A percentile compares a stretch with the other conserved stretches of the same genome.
These are phyloP conservation scores for Chytriomyces sp. DNA, from an alignment of 192 early-diverging fungal genomes.

Conservation along the genomic window DNA sequence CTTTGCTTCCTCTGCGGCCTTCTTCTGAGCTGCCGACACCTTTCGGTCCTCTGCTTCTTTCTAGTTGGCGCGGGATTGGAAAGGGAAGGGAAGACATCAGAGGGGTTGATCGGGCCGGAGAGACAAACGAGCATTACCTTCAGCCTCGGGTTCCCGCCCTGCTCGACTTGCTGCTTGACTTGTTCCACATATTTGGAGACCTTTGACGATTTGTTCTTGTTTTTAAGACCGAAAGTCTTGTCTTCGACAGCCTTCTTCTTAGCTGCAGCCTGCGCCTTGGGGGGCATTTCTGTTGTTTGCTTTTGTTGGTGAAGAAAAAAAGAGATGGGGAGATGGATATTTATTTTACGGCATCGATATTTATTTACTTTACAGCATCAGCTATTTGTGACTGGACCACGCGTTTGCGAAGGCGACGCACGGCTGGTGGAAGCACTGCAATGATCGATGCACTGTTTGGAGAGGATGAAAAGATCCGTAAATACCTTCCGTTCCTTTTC, in stretches of 20 bases:
- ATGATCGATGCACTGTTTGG: no score
- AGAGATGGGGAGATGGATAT: no score
- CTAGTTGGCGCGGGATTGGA: conserved; percentile 38
- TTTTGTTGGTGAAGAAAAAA: background rate
- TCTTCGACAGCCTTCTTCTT: conserved; percentile 90
- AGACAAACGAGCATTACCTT: conserved; percentile 33
- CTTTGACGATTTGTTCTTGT: conserved; percentile 97
- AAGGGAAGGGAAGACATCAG: background rate
- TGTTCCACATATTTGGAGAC: conserved; percentile 88
- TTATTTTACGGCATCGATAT: no score
- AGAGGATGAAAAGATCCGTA: no score
- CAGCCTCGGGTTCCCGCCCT: conserved; percentile 54
- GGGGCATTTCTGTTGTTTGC: conserved; percentile 4
- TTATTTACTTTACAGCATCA: no score
- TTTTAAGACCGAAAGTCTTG: conserved; percentile 98
- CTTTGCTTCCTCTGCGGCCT: conserved; percentile 82
- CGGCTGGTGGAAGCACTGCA: no score
- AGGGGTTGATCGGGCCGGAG: background rate
- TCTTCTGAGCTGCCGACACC: conserved; percentile 63
- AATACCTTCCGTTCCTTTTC: no score
- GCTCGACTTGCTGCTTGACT: conserved; percentile 77
- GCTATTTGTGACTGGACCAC: no score
- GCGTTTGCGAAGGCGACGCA: no score
- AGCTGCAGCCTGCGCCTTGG: conserved; percentile 10
- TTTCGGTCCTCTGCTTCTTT: conserved; percentile 72